phyloP scores from a whole-genome alignment of 352 stramenopile species.

The Globisporangium lucens region DNA sequence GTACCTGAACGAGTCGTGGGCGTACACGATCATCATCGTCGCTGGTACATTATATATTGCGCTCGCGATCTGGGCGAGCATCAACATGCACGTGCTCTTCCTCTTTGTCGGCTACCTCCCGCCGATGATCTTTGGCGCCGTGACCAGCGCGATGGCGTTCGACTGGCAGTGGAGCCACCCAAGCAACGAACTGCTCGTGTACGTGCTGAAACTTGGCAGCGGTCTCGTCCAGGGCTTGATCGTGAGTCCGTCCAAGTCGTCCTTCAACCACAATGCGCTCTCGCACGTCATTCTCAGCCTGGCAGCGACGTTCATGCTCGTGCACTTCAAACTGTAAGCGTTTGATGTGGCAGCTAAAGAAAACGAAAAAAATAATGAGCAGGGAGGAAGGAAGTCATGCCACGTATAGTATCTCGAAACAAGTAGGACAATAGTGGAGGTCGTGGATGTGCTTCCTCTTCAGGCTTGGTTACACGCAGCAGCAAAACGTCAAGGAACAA shows the following conservation, averaged over 20 bases:
- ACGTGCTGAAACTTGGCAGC: conserved; percentile 72
- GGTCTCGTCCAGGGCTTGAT: conserved; percentile 81
- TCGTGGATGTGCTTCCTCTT: not conserved
- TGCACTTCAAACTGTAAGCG: conserved; percentile 72
- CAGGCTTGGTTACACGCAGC: not conserved
- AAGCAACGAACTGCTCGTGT: conserved; percentile 81
- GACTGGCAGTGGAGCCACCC: conserved; percentile 78
- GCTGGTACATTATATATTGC: conserved; percentile 63
- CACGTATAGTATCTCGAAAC: conserved; percentile 14
- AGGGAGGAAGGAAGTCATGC: not conserved
- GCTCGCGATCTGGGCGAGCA: conserved; percentile 72
- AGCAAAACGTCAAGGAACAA: not conserved
- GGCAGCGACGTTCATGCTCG: conserved; percentile 79
- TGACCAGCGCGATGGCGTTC: conserved; percentile 73
- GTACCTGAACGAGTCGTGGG: conserved; percentile 72
- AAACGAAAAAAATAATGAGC: not conserved
- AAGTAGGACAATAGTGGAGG: conserved; percentile 1
- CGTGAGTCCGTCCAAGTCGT: conserved; percentile 74
- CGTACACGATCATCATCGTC: conserved; percentile 68
- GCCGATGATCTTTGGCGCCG: conserved; percentile 75
- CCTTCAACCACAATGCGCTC: conserved; percentile 89
- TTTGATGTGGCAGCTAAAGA: not conserved
- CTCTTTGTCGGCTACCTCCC: conserved; percentile 81
- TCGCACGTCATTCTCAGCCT: conserved; percentile 84
- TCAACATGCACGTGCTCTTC: conserved; percentile 84